A percentile compares a stretch with the other conserved stretches of the same genome.
Conservation (phyloP, 2,329 filamentous ascomycete species). For the Exophiala lecanii-corni region DNA sequence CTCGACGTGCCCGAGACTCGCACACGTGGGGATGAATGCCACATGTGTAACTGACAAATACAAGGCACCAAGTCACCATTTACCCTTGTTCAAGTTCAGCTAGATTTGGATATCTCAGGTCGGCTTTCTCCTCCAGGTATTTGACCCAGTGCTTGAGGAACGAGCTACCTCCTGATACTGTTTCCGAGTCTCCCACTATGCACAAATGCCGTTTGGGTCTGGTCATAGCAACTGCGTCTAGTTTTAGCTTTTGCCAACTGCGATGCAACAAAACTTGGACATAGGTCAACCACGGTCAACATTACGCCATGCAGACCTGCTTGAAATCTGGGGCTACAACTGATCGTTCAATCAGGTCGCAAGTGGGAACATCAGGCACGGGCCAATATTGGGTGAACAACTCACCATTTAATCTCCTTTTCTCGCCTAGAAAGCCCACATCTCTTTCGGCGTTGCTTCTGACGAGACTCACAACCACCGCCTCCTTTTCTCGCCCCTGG, state of each 20-base stretch:
- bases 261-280: too few species aligned
- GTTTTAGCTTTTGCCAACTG: slow-evolving; percentile 15
- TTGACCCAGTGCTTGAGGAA: slow-evolving; percentile 91
- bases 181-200: slow-evolving; percentile 90
- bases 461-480: slow-evolving; percentile 87
- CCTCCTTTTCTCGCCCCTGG: slow-evolving; percentile 95
- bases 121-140: slow-evolving; percentile 82
- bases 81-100: slow-evolving; percentile 34
- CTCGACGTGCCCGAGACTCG: too few species aligned
- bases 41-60: too few species aligned
- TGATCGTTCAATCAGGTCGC: too few species aligned
- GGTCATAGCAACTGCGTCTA: slow-evolving; percentile 80
- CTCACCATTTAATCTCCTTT: slow-evolving; percentile 84
- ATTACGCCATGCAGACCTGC: too few species aligned
- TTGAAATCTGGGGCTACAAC: too few species aligned
- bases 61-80: too few species aligned
- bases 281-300: too few species aligned
- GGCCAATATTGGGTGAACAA: slow-evolving; percentile 18
- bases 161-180: slow-evolving; percentile 77
- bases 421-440: slow-evolving; percentile 90
- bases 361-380: too few species aligned
- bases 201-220: slow-evolving; percentile 85
- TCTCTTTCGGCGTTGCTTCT: slow-evolving; percentile 81
- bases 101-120: slow-evolving; percentile 80
- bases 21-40: too few species aligned